Evolutionary conservation across 225 moss, liverwort and hornwort species (phyloP), one percentile per base, ranked within the genome.

Genomic region (Sphagnum contortum): DNA sequence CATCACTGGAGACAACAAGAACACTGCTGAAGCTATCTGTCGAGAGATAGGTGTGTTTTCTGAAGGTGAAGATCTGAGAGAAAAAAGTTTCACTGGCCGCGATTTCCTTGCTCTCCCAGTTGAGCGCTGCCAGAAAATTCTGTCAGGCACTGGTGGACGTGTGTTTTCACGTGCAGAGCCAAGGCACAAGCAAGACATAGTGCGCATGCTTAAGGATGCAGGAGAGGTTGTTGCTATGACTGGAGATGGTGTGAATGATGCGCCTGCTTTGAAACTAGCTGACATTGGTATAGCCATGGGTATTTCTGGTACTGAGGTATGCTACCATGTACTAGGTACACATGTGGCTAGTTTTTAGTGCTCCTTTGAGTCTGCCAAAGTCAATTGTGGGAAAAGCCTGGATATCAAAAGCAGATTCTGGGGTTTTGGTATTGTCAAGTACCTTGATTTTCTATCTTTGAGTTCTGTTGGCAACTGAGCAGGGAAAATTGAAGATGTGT

Each of bases 391-490:
- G 29, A 29, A 29, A 29, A 29, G 29, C 29, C 29, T 29, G 29
- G 29, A 29, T 29, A 1, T 29, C 29, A 29, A 29, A 29, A 29
- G 29, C 29, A 29, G 29, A 29, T 29, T 29, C 29, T 29, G 29
- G 29, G 29, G 29, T 29, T 29, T 29, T 29, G 29, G 29, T 29
- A 29, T 29, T 29, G 29, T 29, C 29, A 29, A 29, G 29, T 29
- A 29, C 29, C 29, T 29, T 29, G 29, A 29, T 29, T 29, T 29
- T 29, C 29, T 29, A 29, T 29, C 29, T 29, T 29, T 29, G 29
- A 29, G 29, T 29, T 29, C 91, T 91, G 94, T 95, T 69, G 94
- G 91, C 0, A 95, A 95, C 74, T 91, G 91, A 75, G 94, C 94
- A 62, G 79, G 88, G 48, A 91, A 95, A 60, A 95, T 95, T 95